phyloP scores from a whole-genome alignment of 495 filamentous ascomycete genomes.

The Xylaria acuta region DNA sequence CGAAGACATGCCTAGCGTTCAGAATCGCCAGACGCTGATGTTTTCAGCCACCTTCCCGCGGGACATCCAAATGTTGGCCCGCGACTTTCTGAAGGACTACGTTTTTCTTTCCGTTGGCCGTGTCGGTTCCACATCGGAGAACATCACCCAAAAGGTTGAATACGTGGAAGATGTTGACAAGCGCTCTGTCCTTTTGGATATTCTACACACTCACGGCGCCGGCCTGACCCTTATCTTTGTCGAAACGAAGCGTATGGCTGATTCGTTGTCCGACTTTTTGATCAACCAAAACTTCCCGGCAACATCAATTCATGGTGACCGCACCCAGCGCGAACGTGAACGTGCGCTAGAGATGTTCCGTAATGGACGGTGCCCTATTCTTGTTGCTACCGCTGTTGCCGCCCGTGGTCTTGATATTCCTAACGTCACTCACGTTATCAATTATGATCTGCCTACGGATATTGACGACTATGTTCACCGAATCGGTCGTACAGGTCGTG shows the following conservation, averaged over 20 bases:
- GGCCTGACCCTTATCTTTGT: slow-evolving; percentile 97
- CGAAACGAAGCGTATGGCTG: slow-evolving; percentile 99
- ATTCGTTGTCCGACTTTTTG: slow-evolving; percentile 94
- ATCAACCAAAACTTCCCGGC: slow-evolving; percentile 98
- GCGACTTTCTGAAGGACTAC: slow-evolving; percentile 98
- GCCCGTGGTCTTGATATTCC: slow-evolving; percentile 96
- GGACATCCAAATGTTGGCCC: slow-evolving; percentile 97
- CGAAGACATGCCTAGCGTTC: slow-evolving; percentile 92
- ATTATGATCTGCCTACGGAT: slow-evolving; percentile 98
- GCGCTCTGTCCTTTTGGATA: slow-evolving; percentile 95
- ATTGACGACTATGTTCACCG: slow-evolving; percentile 99
- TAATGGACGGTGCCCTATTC: slow-evolving; percentile 90
- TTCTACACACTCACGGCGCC: slow-evolving; percentile 90
- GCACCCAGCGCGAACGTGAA: slow-evolving; percentile 98
- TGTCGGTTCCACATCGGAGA: slow-evolving; percentile 99
- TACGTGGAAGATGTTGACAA: slow-evolving; percentile 98
- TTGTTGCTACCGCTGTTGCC: slow-evolving; percentile 96
- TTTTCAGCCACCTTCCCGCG: slow-evolving; percentile 99
- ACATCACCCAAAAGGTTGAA: slow-evolving; percentile 98
- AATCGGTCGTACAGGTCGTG: slow-evolving; percentile 99
- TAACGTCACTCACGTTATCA: slow-evolving; percentile 97
- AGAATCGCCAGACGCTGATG: slow-evolving; percentile 95
- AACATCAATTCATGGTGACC: slow-evolving; percentile 98
- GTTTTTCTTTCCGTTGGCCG: slow-evolving; percentile 98
- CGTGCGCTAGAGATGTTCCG: slow-evolving; percentile 97